These are phyloP conservation scores for Globisporangium ultimum DNA, from an alignment of 352 stramenopile genomes.

Conservation along the genomic window DNA sequence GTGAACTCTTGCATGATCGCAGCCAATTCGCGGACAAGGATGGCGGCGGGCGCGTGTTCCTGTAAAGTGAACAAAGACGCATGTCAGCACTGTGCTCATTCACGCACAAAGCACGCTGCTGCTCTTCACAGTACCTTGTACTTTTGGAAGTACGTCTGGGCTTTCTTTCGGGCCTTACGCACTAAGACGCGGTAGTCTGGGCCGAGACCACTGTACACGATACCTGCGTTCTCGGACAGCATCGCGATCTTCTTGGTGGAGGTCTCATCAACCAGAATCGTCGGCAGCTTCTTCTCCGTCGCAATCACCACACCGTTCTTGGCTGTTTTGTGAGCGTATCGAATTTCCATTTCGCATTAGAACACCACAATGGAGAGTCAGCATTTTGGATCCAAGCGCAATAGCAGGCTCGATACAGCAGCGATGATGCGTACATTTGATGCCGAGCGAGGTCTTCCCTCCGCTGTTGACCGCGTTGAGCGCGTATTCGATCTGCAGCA, in stretches of 20 bases:
- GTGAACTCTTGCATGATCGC: conserved; percentile 99
- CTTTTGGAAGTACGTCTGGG: conserved; percentile 94
- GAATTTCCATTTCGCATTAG: not conserved
- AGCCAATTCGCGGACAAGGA: conserved; percentile 96
- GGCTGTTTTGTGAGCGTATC: conserved; percentile 46
- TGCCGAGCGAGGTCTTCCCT: conserved; percentile 97
- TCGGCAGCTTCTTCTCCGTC: conserved; percentile 98
- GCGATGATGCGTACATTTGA: conserved; percentile 64
- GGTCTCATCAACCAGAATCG: conserved; percentile 93
- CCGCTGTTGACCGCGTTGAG: conserved; percentile 97
- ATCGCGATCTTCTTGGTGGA: conserved; percentile 96
- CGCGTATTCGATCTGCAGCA: conserved; percentile 99
- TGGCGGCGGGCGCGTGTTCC: conserved; percentile 91
- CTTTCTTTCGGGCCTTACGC: conserved; percentile 94
- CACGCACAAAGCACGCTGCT: not conserved
- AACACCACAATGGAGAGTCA: not conserved
- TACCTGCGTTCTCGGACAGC: conserved; percentile 89
- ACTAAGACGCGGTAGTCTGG: conserved; percentile 99
- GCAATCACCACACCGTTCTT: conserved; percentile 99
- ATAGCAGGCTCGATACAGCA: conserved; percentile 1
- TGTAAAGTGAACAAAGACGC: conserved; percentile 18
- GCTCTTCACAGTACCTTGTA: conserved; percentile 65
- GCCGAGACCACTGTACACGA: conserved; percentile 97
- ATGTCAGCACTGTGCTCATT: not conserved
- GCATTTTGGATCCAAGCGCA: not conserved